Evolutionary conservation across 352 stramenopile genomes (phyloP), one percentile per base, ranked within the genome.

Genomic region (Pythium vanterpoolii): DNA sequence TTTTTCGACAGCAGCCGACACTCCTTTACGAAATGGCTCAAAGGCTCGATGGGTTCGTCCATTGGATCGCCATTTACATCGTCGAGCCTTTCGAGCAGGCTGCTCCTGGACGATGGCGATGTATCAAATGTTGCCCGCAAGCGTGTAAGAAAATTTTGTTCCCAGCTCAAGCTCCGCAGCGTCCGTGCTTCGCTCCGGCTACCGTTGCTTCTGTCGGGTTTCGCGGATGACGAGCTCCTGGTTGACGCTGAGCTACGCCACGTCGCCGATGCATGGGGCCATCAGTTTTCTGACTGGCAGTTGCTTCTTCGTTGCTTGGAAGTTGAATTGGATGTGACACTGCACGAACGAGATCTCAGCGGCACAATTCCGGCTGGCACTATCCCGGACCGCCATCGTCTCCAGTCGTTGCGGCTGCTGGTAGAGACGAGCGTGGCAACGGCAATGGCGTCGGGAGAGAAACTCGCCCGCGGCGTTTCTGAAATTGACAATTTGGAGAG

Each of bases 341-440:
- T 69, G 14, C 61, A 66, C 26, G 77, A 87, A 55, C 74, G 74
- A 31, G 69, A 59, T 8, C 26, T 82, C 43, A 60, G 73, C 19
- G 53, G 57, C n/a, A 74, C 51, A 0, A 56, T 73, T 18, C 31
- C 38, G 5, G 51, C 28, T 2, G 36, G 42, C 1, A 19, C 28
- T 0, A 34, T 43, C 10, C 51, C 85, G 4, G 77, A 89, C 46
- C 56, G 69, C 4, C 68, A 77, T 27, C 75, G 83, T 40, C 48
- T 86, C 18, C 68, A 77, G 28, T 89, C 81, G n/a, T 72, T 90
- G 60, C 72, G 74, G n/a, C 66, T 79, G 44, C 46, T 90, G 45
- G 72, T 71, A 2, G 68, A 84, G 9, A 69, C 81, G 2, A 68
- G 60, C 5, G 64, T 82, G 9, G 72, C 68, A 26, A 68, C 77